Evolutionary conservation across 305 asterid species (phyloP).

Genomic region (Rubia occidens): DNA sequence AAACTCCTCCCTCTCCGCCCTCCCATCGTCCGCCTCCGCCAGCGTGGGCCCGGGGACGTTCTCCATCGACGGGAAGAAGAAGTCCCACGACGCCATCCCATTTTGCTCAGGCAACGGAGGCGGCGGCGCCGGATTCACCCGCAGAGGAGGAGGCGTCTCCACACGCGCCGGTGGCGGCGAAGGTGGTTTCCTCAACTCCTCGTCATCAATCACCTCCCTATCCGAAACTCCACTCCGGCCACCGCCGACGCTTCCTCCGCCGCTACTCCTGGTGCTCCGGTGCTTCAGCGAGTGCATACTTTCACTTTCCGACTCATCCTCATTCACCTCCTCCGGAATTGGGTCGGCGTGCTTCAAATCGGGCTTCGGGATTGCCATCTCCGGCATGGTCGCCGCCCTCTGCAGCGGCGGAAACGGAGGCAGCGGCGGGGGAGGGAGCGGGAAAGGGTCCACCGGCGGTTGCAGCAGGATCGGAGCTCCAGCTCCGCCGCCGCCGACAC

Average conservation of each 20-base stretch:
- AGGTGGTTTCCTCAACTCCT: constrained; percentile 37
- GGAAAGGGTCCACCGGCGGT: constrained; percentile 39
- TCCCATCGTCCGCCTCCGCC: constrained; percentile 52
- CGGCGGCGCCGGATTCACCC: constrained; percentile 26
- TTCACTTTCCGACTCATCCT: constrained; percentile 54
- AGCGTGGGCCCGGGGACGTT: constrained; percentile 59
- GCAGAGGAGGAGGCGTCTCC: constrained; percentile 26
- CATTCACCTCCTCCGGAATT: constrained; percentile 62
- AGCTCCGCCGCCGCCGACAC: constrained; percentile 21
- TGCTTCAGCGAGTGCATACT: constrained; percentile 50
- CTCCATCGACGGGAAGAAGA: constrained; percentile 48
- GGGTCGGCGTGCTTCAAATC: constrained; percentile 38
- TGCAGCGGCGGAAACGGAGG: constrained; percentile 39
- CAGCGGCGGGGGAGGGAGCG: constrained; percentile 37
- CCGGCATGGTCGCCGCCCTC: constrained; percentile 86
- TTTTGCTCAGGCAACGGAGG: constrained; percentile 38
- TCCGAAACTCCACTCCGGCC: constrained; percentile 25
- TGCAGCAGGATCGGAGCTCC: constrained; percentile 26
- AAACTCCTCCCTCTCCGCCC: constrained; percentile 49
- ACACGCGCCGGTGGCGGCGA: constrained; percentile 16
- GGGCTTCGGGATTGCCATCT: constrained; percentile 38
- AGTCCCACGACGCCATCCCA: constrained; percentile 53
- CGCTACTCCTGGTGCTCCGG: constrained; percentile 47
- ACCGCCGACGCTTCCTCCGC: constrained; percentile 20
- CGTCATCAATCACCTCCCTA: constrained; percentile 30